These are phyloP conservation scores for Paramyrothecium sp. DNA, from an alignment of 2,329 filamentous ascomycete genomes.

Conservation along the genomic window DNA sequence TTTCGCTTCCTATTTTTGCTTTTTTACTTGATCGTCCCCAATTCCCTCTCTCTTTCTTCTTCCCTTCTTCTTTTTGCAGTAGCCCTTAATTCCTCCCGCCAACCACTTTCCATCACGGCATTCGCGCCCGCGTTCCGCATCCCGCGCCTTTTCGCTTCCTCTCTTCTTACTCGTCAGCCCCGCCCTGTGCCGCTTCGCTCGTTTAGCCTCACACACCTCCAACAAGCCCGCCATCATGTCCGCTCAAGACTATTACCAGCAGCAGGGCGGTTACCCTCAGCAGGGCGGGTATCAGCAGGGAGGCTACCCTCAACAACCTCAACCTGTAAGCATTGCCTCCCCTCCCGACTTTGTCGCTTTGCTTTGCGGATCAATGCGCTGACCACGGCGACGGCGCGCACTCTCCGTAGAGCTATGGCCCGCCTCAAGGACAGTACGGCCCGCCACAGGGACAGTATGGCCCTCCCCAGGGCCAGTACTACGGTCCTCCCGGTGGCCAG, in stretches of 20 bases:
- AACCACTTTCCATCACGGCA: too few relatives aligned
- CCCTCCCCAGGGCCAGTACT: conserved; percentile 30
- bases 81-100: too few relatives aligned
- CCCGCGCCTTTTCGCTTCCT: background rate
- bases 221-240: conserved; percentile 27
- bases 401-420: conserved; percentile 22
- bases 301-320: conserved; percentile 38
- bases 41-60: too few relatives aligned
- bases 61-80: too few relatives aligned
- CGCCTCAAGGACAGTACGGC: conserved; percentile 25
- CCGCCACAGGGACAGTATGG: conserved; percentile 25
- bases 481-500: conserved; percentile 30
- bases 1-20: too few relatives aligned
- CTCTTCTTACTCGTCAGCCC: background rate
- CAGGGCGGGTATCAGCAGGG: too few relatives aligned
- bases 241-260: conserved; percentile 40
- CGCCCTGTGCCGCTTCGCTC: background rate
- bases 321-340: conserved; percentile 30
- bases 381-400: background rate
- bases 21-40: too few relatives aligned
- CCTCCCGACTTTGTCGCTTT: conserved; percentile 12
- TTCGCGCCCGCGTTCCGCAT: too few relatives aligned
- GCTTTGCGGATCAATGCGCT: conserved; percentile 19
- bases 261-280: conserved; percentile 22
- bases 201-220: background rate